Evolutionary conservation across 768 basidiomycete species (phyloP).

Genomic region (Boletus rufocinnamomeus): DNA sequence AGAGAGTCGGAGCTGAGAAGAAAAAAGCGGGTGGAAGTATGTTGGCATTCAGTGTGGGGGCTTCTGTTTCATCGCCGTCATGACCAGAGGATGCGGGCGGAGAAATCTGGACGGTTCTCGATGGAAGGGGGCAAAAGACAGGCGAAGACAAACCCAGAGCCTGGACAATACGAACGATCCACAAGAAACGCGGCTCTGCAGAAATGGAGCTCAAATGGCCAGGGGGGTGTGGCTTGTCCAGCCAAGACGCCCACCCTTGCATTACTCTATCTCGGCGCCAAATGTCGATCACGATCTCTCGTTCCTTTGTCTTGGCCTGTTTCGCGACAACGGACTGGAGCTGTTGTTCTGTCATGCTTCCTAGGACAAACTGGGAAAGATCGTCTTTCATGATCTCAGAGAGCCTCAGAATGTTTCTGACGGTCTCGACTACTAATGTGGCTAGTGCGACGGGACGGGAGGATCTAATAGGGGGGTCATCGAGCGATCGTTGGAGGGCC

Average conservation of each 20-base stretch:
- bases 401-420: constrained; percentile 51
- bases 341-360: constrained; percentile 66
- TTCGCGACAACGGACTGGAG: constrained; percentile 48
- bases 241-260: constrained; percentile 29
- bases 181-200: constrained; percentile 31
- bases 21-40: constrained; percentile 66
- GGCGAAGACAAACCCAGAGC: constrained; percentile 49
- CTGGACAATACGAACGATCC: constrained; percentile 51
- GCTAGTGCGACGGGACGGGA: constrained; percentile 42
- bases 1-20: constrained; percentile 53
- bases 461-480: constrained; percentile 31
- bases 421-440: constrained; percentile 46
- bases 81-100: background rate
- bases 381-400: constrained; percentile 70
- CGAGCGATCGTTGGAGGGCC: constrained; percentile 39
- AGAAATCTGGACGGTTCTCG: constrained; percentile 16
- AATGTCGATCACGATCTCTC: constrained; percentile 51
- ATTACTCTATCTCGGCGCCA: constrained; percentile 42
- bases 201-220: constrained; percentile 15
- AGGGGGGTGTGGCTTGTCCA: constrained; percentile 11
- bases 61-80: background rate
- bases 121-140: constrained; percentile 35
- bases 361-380: constrained; percentile 63
- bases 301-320: constrained; percentile 57
- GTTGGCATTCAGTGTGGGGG: constrained; percentile 34